These are phyloP conservation scores for Marchantia polymorpha DNA, from an alignment of 225 moss, liverwort and hornwort species.

Conservation along the genomic window DNA sequence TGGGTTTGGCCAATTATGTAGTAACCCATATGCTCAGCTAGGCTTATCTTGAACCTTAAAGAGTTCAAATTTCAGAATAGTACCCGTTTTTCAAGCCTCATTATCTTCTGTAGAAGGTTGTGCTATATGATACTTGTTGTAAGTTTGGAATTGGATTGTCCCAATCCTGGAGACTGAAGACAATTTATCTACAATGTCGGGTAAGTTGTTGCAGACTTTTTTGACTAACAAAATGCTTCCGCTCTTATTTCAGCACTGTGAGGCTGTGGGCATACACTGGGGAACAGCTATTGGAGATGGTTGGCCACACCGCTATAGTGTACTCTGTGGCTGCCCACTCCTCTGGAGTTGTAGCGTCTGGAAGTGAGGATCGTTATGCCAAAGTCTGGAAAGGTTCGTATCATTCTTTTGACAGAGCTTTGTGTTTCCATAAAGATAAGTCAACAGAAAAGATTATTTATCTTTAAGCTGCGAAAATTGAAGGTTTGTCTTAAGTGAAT, in stretches of 20 bases:
- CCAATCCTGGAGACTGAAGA: neutral
- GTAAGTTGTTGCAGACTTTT: neutral
- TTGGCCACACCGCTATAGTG: constrained; percentile 89
- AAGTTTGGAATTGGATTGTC: neutral
- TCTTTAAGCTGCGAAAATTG: neutral
- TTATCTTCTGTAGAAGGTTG: neutral
- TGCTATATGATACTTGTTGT: neutral
- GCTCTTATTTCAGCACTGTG: constrained; percentile 59
- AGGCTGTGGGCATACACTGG: constrained; percentile 83
- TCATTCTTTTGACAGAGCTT: neutral
- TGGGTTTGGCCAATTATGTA: no score
- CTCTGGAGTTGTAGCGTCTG: constrained; percentile 84
- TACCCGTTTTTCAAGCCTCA: neutral
- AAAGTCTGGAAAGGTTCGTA: constrained; percentile 91
- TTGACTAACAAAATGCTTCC: neutral
- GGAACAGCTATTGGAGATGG: constrained; percentile 73
- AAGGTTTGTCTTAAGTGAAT: neutral
- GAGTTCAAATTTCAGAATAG: no score
- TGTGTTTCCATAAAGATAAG: neutral
- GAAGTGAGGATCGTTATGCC: constrained; percentile 87
- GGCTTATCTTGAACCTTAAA: no score
- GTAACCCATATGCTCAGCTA: no score
- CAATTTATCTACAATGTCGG: neutral
- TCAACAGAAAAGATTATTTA: neutral
- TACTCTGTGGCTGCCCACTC: constrained; percentile 83